These are phyloP conservation scores for Zarea fungicola DNA, from an alignment of 2,329 filamentous ascomycete genomes.

Conservation along the genomic window DNA sequence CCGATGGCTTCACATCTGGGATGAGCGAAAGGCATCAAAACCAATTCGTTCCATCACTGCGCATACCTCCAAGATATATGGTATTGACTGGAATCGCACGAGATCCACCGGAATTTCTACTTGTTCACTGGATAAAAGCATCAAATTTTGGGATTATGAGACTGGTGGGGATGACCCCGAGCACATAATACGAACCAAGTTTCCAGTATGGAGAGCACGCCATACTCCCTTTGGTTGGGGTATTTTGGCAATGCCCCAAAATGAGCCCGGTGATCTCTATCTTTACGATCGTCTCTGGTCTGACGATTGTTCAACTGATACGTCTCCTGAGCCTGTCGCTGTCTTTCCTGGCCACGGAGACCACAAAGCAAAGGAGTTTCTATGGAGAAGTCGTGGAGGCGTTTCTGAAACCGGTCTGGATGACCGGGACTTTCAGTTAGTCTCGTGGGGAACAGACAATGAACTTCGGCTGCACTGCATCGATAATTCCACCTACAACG, in stretches of 20 bases:
- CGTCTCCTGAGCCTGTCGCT: constrained; percentile 43
- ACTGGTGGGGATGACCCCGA: constrained; percentile 60
- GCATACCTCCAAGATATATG: constrained; percentile 90
- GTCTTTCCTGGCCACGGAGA: constrained; percentile 58
- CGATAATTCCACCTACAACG: constrained; percentile 56
- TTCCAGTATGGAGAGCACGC: constrained; percentile 84
- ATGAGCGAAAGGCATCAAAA: constrained; percentile 70
- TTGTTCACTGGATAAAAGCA: constrained; percentile 85
- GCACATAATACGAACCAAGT: constrained; percentile 73
- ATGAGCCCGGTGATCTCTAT: constrained; percentile 77
- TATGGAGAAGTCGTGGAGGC: constrained; percentile 76
- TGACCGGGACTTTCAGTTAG: constrained; percentile 83
- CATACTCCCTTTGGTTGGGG: constrained; percentile 88
- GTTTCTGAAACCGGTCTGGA: constrained; percentile 66
- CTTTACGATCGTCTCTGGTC: constrained; percentile 66
- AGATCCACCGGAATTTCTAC: constrained; percentile 69
- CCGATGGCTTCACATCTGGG: constrained; percentile 83
- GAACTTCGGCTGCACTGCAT: constrained; percentile 74
- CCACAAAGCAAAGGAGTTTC: constrained; percentile 79
- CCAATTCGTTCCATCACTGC: constrained; percentile 81
- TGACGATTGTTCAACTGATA: constrained; percentile 38
- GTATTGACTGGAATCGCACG: constrained; percentile 87
- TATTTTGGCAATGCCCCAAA: constrained; percentile 85
- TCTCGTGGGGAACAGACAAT: constrained; percentile 88
- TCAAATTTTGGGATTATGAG: constrained; percentile 86